Evolutionary conservation across 2,329 filamentous ascomycete genomes (phyloP).

Genomic region (Diaporthe ampelina): DNA sequence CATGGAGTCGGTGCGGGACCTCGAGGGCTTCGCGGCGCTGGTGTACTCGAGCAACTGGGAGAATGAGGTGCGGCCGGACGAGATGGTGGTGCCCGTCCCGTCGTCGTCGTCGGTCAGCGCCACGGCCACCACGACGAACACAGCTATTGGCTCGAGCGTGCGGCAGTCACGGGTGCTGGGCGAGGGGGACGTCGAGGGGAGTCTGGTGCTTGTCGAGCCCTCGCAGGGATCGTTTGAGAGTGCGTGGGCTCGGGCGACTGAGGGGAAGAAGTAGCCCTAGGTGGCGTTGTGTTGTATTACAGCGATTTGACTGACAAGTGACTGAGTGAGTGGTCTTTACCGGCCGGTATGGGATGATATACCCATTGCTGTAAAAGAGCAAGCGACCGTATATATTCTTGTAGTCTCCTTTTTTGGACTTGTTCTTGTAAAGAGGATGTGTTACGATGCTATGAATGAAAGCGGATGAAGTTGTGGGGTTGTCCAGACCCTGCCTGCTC

Average conservation of each 20-base stretch:
- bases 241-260: constrained; percentile 77
- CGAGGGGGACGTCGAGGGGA: constrained; percentile 58
- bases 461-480: neutral
- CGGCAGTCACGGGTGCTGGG: constrained; percentile 45
- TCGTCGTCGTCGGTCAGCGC: constrained; percentile 38
- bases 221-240: constrained; percentile 70
- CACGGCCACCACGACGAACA: constrained; percentile 10
- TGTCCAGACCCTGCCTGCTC: neutral
- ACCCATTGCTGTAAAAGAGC: constrained; percentile 22
- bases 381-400: constrained; percentile 9
- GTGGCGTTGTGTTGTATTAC: neutral
- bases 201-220: constrained; percentile 66
- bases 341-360: constrained; percentile 22
- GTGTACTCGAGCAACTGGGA: constrained; percentile 90
- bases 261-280: constrained; percentile 57
- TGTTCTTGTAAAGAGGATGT: neutral
- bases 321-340: too few relatives aligned
- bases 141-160: constrained; percentile 40
- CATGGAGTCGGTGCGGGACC: constrained; percentile 81
- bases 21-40: constrained; percentile 88
- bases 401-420: neutral
- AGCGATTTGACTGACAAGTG: neutral
- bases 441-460: constrained; percentile 27
- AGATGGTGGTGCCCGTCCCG: constrained; percentile 53
- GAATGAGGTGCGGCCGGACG: constrained; percentile 70